phyloP scores from a whole-genome alignment of 768 basidiomycete species.

The Boletus patriciae region DNA sequence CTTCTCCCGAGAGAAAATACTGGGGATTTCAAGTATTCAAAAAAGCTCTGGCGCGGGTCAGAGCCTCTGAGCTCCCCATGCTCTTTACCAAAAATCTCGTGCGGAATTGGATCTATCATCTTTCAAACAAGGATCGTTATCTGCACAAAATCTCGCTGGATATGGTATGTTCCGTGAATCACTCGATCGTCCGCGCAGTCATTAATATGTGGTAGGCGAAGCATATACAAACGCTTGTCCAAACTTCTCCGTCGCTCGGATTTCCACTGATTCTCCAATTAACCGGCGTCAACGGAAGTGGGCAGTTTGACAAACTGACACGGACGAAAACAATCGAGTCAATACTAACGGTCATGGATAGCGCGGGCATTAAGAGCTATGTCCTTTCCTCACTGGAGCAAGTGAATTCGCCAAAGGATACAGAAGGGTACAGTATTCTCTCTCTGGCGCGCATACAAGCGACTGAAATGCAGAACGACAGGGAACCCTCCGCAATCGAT shows the following conservation, averaged over 20 bases:
- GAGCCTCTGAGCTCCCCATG: conserved; percentile 69
- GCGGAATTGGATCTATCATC: conserved; percentile 95
- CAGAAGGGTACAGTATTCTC: conserved; percentile 40
- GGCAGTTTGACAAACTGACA: conserved; percentile 89
- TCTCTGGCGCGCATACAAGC: conserved; percentile 1
- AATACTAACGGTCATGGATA: conserved; percentile 72
- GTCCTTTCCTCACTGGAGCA: conserved; percentile 68
- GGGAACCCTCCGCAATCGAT: conserved; percentile 49
- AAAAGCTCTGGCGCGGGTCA: conserved; percentile 68
- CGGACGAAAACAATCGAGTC: conserved; percentile 91
- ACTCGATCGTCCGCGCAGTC: neutral
- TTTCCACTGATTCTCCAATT: conserved; percentile 84
- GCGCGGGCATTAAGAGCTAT: conserved; percentile 74
- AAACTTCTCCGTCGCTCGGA: conserved; percentile 73
- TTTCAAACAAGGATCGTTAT: conserved; percentile 84
- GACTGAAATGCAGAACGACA: conserved; percentile 27
- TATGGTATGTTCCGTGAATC: conserved; percentile 51
- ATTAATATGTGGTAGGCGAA: conserved; percentile 50
- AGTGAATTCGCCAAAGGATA: conserved; percentile 48
- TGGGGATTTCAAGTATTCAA: conserved; percentile 96
- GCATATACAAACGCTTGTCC: conserved; percentile 72
- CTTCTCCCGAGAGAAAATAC: conserved; percentile 86
- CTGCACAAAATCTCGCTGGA: conserved; percentile 86
- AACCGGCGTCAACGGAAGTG: conserved; percentile 77
- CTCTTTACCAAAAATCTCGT: conserved; percentile 95